These are phyloP conservation scores for Pseudozyma sp. DNA, from an alignment of 1,284 basidiomycete genomes.

Conservation along the genomic window DNA sequence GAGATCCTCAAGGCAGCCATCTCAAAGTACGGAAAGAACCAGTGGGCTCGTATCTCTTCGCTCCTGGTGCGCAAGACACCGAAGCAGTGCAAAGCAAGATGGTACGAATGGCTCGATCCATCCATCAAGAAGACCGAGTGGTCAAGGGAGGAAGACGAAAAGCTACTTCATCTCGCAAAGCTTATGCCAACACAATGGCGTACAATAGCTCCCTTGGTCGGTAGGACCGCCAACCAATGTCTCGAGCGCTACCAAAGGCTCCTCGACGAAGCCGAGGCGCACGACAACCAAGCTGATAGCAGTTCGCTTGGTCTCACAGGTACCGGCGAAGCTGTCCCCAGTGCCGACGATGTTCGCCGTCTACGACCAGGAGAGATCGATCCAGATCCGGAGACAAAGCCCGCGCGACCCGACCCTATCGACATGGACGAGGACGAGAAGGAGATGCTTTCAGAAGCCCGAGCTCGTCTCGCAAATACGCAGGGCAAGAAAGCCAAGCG, in stretches of 20 bases:
- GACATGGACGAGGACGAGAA: conserved; percentile 99
- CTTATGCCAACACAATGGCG: conserved; percentile 99
- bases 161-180: conserved; percentile 95
- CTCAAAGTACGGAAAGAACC: conserved; percentile 68
- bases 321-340: conserved; percentile 81
- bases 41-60: conserved; percentile 96
- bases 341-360: conserved; percentile 87
- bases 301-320: conserved; percentile 78
- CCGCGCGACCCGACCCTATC: conserved; percentile 96
- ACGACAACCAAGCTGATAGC: conserved; percentile 50
- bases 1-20: conserved; percentile 69
- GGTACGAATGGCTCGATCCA: conserved; percentile 99
- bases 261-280: conserved; percentile 85
- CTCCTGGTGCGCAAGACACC: conserved; percentile 97
- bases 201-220: conserved; percentile 98
- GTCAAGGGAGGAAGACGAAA: conserved; percentile 92
- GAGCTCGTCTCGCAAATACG: conserved; percentile 96
- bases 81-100: conserved; percentile 97
- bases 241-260: conserved; percentile 98
- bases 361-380: conserved; percentile 97
- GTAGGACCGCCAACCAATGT: conserved; percentile 98
- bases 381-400: conserved; percentile 97
- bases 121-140: conserved; percentile 98
- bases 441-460: conserved; percentile 99
- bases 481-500: conserved; percentile 99